Evolutionary conservation across 805 yeast species (phyloP), one percentile per base, ranked within the genome.

Genomic region (Pichia deserticola): DNA sequence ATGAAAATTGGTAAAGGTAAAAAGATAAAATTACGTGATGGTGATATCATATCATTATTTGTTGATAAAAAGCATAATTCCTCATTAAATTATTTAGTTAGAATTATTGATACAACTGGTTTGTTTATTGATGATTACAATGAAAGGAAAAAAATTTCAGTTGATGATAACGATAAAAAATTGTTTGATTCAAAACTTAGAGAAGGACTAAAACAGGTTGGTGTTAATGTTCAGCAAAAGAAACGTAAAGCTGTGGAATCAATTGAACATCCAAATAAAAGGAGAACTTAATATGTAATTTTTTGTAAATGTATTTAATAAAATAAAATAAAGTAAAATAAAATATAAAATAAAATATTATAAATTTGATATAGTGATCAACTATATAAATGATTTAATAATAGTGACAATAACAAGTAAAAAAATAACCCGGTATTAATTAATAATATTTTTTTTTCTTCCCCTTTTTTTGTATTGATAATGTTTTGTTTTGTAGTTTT

Each of bases 11-110:
- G 84, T 0, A 79, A 79, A 52, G 84, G 84, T 3, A 72, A 76
- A 34, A 87, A 86, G 57, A 75, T 73, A 0, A 73, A 79, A 48
- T 59, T 90, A 0, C 78, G 72, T 57, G 72, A 84, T 53, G 84
- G 84, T 0, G 96, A 89, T 62, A 71, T 67, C 34, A 64, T 89
- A 5, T 79, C 79, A 57, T 68, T 89, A 20, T 82, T 89, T 55
- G 73, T 76, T 48, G 96, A 88, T 61, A 74, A 67, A 28, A 68
- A 70, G 6, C 69, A 77, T 15, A 66, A 72, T 11, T 81, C 80
- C 40, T 72, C 65, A 45, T 66, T 86, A 57, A 76, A 81, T 3
- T 86, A 78, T 59, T 65, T 63, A 41, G 76, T 84, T 4, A 62
- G 68, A 12, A 69, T 84, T 29, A 69, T 71, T 47, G 89, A 84